These are phyloP conservation scores for Euphorbia lathyris DNA, from an alignment of 345 rosid species.

Conservation along the genomic window DNA sequence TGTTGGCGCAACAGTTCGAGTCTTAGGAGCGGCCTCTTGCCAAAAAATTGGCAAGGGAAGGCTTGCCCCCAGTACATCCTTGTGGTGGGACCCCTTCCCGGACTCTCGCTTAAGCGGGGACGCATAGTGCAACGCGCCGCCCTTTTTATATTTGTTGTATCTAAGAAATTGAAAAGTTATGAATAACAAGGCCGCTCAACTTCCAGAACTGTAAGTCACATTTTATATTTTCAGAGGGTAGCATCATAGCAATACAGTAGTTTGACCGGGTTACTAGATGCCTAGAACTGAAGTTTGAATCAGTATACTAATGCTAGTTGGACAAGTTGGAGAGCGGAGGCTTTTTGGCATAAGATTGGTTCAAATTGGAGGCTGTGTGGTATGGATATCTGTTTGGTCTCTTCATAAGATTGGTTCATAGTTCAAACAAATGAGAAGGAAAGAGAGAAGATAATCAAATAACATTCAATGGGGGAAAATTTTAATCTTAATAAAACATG, in stretches of 20 bases:
- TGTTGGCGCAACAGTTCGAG: too few species aligned
- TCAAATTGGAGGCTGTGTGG: not conserved
- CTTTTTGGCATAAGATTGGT: too few species aligned
- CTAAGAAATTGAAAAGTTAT: not conserved
- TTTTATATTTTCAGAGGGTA: not conserved
- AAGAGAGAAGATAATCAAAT: not conserved
- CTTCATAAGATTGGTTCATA: not conserved
- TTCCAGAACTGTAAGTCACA: not conserved
- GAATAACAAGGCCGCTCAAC: not conserved
- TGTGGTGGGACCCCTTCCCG: too few species aligned
- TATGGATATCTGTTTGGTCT: not conserved
- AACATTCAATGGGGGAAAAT: not conserved
- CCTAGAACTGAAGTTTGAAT: not conserved
- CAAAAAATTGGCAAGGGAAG: too few species aligned
- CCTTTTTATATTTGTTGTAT: not conserved
- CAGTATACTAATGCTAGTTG: not conserved
- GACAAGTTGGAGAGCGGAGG: not conserved
- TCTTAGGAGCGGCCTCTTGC: too few species aligned
- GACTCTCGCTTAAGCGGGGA: too few species aligned
- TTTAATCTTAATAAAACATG: not conserved
- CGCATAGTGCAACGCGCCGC: too few species aligned
- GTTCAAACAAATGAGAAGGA: not conserved
- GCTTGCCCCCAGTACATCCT: too few species aligned
- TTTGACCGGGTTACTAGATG: not conserved
- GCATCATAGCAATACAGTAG: not conserved